A percentile compares a stretch with the other conserved stretches of the same genome.
These are phyloP conservation scores for Naganishia kalamii DNA, from an alignment of 768 basidiomycete species.

Conservation along the genomic window DNA sequence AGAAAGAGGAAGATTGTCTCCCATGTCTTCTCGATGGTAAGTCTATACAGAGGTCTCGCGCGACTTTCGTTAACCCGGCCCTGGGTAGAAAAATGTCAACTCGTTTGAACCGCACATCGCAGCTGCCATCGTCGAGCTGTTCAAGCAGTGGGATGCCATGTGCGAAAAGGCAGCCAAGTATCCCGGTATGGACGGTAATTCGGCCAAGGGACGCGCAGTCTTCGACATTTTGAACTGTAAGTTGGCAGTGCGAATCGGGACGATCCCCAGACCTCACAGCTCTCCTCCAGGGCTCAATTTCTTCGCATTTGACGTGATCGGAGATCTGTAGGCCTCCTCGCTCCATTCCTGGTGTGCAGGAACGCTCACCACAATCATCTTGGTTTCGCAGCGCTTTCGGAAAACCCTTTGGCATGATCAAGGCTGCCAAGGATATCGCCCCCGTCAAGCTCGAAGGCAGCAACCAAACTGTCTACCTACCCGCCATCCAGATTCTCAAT, in stretches of 20 bases:
- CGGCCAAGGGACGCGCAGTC: conserved; percentile 25
- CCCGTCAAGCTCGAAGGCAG: conserved; percentile 28
- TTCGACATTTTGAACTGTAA: conserved; percentile 29
- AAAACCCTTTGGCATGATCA: conserved; percentile 80
- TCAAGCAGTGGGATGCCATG: conserved; percentile 70
- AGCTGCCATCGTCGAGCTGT: conserved; percentile 56
- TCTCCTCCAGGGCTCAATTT: conserved; percentile 56
- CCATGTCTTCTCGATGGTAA: conserved; percentile 27
- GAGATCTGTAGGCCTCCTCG: too few species aligned
- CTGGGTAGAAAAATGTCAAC: conserved; percentile 62
- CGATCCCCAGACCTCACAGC: conserved; percentile 47
- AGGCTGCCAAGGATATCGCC: conserved; percentile 65
- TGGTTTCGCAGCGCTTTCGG: too few species aligned
- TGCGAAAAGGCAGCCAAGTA: conserved; percentile 53
- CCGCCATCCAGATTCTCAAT: conserved; percentile 79
- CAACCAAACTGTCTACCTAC: conserved; percentile 55
- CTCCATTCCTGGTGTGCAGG: too few species aligned
- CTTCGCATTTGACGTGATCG: conserved; percentile 71
- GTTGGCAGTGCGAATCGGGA: conserved; percentile 45
- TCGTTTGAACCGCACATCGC: conserved; percentile 78
- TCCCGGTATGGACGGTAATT: conserved; percentile 63
- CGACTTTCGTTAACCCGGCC: conserved; percentile 54
- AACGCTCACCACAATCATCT: conserved; percentile 43
- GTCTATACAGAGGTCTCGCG: neutral
- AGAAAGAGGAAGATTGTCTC: conserved; percentile 84